These are phyloP conservation scores for Phytophthora crassamura DNA, from an alignment of 352 stramenopile genomes.

Conservation along the genomic window DNA sequence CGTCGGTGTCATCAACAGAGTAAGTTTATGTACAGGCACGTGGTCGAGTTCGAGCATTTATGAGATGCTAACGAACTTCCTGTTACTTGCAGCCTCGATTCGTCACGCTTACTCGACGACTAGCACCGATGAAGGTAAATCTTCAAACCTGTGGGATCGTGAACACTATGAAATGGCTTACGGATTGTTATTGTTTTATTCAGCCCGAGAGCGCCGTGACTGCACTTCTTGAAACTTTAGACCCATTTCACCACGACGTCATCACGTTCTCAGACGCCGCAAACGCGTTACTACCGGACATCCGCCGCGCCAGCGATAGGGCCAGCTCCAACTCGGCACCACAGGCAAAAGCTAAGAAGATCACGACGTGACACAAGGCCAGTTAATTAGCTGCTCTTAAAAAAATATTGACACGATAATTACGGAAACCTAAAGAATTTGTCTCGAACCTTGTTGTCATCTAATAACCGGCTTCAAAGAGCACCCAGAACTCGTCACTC, in stretches of 20 bases:
- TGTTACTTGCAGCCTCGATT: constrained; percentile 43
- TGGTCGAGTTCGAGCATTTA: neutral
- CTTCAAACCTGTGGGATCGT: neutral
- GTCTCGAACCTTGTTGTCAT: too few species aligned
- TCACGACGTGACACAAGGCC: neutral
- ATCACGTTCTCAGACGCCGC: constrained; percentile 79
- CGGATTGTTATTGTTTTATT: neutral
- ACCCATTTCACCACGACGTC: constrained; percentile 75
- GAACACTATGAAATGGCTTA: neutral
- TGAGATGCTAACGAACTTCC: neutral
- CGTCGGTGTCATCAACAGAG: constrained; percentile 64
- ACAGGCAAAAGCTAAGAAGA: constrained; percentile 26
- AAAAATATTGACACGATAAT: constrained; percentile 13
- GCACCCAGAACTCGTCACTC: constrained; percentile 65
- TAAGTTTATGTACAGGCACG: constrained; percentile 11
- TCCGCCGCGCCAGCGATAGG: constrained; percentile 24
- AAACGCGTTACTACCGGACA: constrained; percentile 44
- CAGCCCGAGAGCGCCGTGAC: constrained; percentile 49
- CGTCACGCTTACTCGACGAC: constrained; percentile 32
- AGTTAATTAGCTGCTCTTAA: constrained; percentile 1
- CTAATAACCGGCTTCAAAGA: constrained; percentile 71
- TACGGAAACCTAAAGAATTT: neutral
- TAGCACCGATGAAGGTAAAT: constrained; percentile 51
- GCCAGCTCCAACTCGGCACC: constrained; percentile 17
- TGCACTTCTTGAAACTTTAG: constrained; percentile 56